Evolutionary conservation across 768 basidiomycete genomes (phyloP).

Genomic region (Calvatia gigantea): DNA sequence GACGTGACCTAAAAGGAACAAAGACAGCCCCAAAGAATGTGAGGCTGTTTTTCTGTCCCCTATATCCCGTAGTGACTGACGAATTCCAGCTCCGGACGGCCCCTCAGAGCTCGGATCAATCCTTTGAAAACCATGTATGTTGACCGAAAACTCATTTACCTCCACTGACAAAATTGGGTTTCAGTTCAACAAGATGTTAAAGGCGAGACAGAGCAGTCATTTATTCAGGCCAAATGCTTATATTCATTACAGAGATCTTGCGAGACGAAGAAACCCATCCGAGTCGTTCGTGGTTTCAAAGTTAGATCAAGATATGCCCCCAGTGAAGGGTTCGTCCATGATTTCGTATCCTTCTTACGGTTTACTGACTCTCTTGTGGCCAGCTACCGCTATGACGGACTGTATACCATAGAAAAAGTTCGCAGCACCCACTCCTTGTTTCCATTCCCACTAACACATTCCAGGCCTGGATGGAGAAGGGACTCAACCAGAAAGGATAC

Average conservation of each 20-base stretch:
- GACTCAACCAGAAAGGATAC: conserved; percentile 64
- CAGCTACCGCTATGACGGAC: conserved; percentile 89
- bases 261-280: conserved; percentile 78
- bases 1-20: conserved; percentile 85
- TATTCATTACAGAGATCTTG: conserved; percentile 51
- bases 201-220: conserved; percentile 33
- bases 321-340: conserved; percentile 55
- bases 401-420: conserved; percentile 78
- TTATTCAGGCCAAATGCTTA: background rate
- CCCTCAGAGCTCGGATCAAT: conserved; percentile 81
- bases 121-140: conserved; percentile 61
- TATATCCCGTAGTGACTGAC: background rate
- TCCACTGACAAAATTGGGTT: background rate
- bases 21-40: conserved; percentile 83
- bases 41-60: conserved; percentile 16
- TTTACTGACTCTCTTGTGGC: background rate
- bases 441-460: background rate
- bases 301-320: conserved; percentile 72
- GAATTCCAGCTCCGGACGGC: conserved; percentile 77
- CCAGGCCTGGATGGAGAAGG: conserved; percentile 74
- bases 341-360: background rate
- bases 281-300: conserved; percentile 88
- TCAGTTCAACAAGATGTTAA: conserved; percentile 66
- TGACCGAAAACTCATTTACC: background rate
- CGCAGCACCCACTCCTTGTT: conserved; percentile 3